Percentiles rank a stretch among this genome's conserved stretches.
Evolutionary conservation across 73 alveolate genomes (phyloP).

Genomic region (Paramecium biaurelia): DNA sequence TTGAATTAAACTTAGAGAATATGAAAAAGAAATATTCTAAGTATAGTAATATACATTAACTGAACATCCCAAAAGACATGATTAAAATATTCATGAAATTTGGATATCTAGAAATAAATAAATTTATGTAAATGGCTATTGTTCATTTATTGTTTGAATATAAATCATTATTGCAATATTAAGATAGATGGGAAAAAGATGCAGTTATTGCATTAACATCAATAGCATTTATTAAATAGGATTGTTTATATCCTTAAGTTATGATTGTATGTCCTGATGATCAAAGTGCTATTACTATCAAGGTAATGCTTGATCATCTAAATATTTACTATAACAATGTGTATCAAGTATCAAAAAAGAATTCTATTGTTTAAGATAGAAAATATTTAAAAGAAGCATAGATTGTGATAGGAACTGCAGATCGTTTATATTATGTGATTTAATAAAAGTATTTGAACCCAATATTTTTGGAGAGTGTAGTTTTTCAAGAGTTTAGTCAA

Average conservation of each 20-base stretch:
- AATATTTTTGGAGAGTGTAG: conserved; percentile 15
- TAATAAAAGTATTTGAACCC: neutral
- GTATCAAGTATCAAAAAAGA: neutral
- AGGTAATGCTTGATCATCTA: conserved; percentile 36
- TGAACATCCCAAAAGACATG: conserved; percentile 41
- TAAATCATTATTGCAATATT: conserved; percentile 13
- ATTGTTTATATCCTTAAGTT: conserved; percentile 16
- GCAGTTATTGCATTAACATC: conserved; percentile 30
- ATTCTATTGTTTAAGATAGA: conserved; percentile 22
- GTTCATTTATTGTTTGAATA: conserved; percentile 4
- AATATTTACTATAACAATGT: neutral
- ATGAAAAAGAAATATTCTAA: neutral
- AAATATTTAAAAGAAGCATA: neutral
- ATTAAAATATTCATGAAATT: neutral
- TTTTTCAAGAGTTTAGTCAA: neutral
- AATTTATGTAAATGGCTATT: conserved; percentile 15
- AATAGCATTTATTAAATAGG: neutral
- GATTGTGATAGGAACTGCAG: conserved; percentile 44
- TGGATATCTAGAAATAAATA: conserved; percentile 3
- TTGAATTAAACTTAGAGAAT: neutral
- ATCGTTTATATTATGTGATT: neutral
- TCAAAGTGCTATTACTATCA: neutral
- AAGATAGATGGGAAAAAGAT: conserved; percentile 41
- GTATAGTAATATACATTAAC: neutral
- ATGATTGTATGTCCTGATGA: conserved; percentile 8